phyloP scores from a whole-genome alignment of 2,329 filamentous ascomycete species.

The Septoria petroselini region DNA sequence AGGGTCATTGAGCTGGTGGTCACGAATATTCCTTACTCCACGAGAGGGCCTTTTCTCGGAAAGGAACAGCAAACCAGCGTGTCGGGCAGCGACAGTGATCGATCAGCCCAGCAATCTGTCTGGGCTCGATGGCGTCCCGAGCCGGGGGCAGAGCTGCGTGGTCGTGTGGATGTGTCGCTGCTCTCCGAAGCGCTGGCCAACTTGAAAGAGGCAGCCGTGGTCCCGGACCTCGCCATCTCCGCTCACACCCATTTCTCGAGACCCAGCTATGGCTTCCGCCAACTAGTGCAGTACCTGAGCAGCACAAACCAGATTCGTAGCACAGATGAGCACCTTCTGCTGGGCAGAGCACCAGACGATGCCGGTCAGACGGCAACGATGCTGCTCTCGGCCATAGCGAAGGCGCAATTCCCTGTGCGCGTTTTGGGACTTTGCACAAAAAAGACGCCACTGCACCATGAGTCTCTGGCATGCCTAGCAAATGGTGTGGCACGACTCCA shows the following conservation, averaged over 20 bases:
- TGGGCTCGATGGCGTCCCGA: conserved; percentile 5
- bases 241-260: conserved; percentile 7
- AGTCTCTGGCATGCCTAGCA: not conserved
- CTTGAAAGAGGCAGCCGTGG: not conserved
- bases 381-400: conserved; percentile 6
- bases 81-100: not conserved
- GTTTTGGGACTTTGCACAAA: not conserved
- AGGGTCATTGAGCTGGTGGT: conserved; percentile 8
- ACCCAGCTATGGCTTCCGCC: conserved; percentile 6
- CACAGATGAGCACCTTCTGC: conserved; percentile 3
- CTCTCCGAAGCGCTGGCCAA: conserved; percentile 7
- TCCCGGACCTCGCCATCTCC: conserved; percentile 4
- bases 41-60: not conserved
- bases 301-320: conserved; percentile 1
- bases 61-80: not conserved
- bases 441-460: conserved; percentile 1
- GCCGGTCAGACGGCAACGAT: conserved; percentile 6
- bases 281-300: conserved; percentile 1
- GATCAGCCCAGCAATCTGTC: not conserved
- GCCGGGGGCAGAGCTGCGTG: not conserved
- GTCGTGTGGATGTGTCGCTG: conserved; percentile 6
- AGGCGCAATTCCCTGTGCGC: conserved; percentile 1
- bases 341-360: conserved; percentile 3
- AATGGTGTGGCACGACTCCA: not conserved
- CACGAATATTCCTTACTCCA: conserved; percentile 1